Base-by-base conservation (phyloP, 768 basidiomycete genomes). In the Suillus subaureus region DNA sequence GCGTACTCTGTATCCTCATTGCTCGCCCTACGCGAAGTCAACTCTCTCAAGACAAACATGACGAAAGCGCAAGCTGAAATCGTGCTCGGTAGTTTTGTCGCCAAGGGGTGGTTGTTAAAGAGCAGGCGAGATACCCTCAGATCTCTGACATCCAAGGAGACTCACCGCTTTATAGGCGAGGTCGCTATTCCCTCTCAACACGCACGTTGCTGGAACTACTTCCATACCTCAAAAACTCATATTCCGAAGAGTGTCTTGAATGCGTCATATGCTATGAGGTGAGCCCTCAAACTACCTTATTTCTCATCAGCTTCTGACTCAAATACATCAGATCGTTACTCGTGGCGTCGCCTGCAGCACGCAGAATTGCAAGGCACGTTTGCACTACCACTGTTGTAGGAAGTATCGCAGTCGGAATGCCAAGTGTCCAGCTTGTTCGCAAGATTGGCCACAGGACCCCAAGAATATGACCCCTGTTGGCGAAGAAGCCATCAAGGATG, bases 221-320 rank as follows among this genome's bases (percentile, higher is more conserved):
- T 2, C 82, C 84, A 1, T 96, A 95, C 72, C 83, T 96, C 66
- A 89, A 87, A 70, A 82, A 85, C 18, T 89, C 86, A 4, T 96
- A 89, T 73, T 81, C 87, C 0, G 88, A 92, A 2, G 90, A 93
- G 58, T 77, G 86, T 18, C 70, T 87, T 4, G 90, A 93, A 68
- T 96, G 94, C 71, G 85, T 84, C 2, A 84, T 90, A 57, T 96
- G 94, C 78, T 73, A 82, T 66, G 89, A 91, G 79, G 91, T 92
- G 63, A 16, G 79, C 40, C 28, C 4, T 21, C 23, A 58, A n/a
- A 40, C 49, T 35, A 49, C 13, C 52, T 21, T 31, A 23, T 40
- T 31, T 55, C 8, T 42, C 37, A 15, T 54, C 21, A 42, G 15
- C 37, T 63, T 23, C 61, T 62, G 21, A 40, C 18, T 33, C 31